Base-by-base conservation (phyloP, 805 yeast genomes). In the Spathaspora arborariae region DNA sequence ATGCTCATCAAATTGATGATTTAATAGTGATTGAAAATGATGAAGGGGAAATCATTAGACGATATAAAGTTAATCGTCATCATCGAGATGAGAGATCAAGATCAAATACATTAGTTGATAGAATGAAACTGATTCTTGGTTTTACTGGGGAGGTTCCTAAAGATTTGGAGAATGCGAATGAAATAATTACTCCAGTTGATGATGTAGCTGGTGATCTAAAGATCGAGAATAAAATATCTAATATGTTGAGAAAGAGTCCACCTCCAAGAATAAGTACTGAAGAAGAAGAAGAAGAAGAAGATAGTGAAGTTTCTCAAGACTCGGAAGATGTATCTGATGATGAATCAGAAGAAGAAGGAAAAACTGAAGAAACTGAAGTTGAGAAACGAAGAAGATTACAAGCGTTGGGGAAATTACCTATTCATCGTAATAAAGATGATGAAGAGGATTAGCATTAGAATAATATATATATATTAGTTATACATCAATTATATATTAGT, bases 1-100 rank as follows among this genome's bases (percentile, higher is more conserved):
- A 70, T 64, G 98, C 97, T 1, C 92, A 83, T 64, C 86, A 85
- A 63, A 74, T 88, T 36, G 94, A 84, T 59, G 82, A 88, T 56
- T 74, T 82, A 49, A 78, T 94, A 45, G 75, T 89, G 48, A 84
- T 94, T 47, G 99, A 92, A 64, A 87, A 90, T 57, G 88, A 80
- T 39, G 96, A 91, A 10, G 99, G 98, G 52, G 98, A 92, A 56
- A 80, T 94, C 46, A 72, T 94, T 40, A 81, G 96, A 58, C 75
- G 96, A 45, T 92, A 90, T 65, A 78, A 72, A 56, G 82, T 91
- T 44, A 87, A 84, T 56, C 76, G 80, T 3, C 88, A 82, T 53
- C 47, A 30, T 20, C 53, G 56, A 52, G 45, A 48, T 10, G n/a
- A 3, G 8, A 62, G 76, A 53, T 52, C 61, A 4, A 63, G 78